A percentile compares a stretch with the other conserved stretches of the same genome.
Evolutionary conservation across 768 basidiomycete genomes (phyloP).

Genomic region (Galerina marginata): DNA sequence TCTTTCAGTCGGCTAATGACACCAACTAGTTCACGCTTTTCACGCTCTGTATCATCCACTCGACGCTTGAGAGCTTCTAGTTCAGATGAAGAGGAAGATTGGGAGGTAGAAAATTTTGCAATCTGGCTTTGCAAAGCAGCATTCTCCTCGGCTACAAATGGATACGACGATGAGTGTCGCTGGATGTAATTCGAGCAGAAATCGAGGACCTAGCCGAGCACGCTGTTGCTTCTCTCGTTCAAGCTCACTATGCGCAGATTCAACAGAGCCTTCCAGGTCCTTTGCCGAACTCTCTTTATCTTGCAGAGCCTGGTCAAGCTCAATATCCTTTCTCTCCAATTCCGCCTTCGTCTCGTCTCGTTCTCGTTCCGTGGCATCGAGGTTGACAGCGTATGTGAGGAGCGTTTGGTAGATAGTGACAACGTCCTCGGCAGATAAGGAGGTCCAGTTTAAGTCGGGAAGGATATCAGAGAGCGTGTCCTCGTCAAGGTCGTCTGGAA

Average conservation of each 20-base stretch:
- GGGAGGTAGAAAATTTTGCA: constrained; percentile 57
- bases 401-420: constrained; percentile 67
- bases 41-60: constrained; percentile 79
- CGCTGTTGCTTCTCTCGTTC: constrained; percentile 62
- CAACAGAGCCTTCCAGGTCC: constrained; percentile 60
- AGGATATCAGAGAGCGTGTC: constrained; percentile 63
- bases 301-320: constrained; percentile 84
- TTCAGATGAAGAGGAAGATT: constrained; percentile 67
- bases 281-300: constrained; percentile 70
- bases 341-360: constrained; percentile 76
- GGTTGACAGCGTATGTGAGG: constrained; percentile 57
- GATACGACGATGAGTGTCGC: constrained; percentile 23
- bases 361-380: constrained; percentile 62
- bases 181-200: constrained; percentile 12
- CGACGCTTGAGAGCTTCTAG: constrained; percentile 61
- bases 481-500: constrained; percentile 74
- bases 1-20: constrained; percentile 85
- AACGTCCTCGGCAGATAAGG: constrained; percentile 64
- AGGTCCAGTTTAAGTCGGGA: constrained; percentile 62
- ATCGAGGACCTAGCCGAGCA: constrained; percentile 63
- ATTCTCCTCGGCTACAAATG: constrained; percentile 39
- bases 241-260: constrained; percentile 61
- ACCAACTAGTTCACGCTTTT: constrained; percentile 87
- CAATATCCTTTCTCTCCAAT: constrained; percentile 74
- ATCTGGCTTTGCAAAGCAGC: constrained; percentile 60